Evolutionary conservation across 345 rosid genomes (phyloP).

Genomic region (Conringia planisiliqua): DNA sequence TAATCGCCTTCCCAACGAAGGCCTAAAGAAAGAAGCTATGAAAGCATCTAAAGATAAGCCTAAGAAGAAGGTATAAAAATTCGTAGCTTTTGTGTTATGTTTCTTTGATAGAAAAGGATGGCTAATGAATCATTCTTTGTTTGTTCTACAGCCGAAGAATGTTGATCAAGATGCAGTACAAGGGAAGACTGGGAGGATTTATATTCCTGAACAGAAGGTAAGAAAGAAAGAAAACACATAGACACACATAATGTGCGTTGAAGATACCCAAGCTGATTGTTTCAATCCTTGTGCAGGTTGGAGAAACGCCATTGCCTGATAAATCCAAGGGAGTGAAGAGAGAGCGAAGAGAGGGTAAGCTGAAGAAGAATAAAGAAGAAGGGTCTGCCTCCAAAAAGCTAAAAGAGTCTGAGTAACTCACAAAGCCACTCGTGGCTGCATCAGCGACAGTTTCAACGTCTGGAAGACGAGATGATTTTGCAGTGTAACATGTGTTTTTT

Average conservation of each 20-base stretch:
- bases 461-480: slow-evolving; percentile 13
- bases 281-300: slow-evolving; percentile 39
- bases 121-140: background rate
- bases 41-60: slow-evolving; percentile 58
- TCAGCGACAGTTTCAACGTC: background rate
- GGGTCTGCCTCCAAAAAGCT: slow-evolving; percentile 55
- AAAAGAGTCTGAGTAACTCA: slow-evolving; percentile 46
- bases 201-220: slow-evolving; percentile 94
- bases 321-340: slow-evolving; percentile 88
- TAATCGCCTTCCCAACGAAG: slow-evolving; percentile 81
- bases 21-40: slow-evolving; percentile 83
- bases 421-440: background rate
- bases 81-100: background rate
- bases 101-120: background rate
- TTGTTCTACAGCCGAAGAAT: slow-evolving; percentile 57
- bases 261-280: background rate
- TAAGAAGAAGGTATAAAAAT: slow-evolving; percentile 73
- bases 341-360: slow-evolving; percentile 81
- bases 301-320: slow-evolving; percentile 53
- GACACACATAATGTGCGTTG: background rate
- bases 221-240: background rate
- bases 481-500: slow-evolving; percentile 5
- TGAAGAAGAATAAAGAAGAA: slow-evolving; percentile 34
- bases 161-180: slow-evolving; percentile 56
- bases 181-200: slow-evolving; percentile 75